Evolutionary conservation across 768 basidiomycete species (phyloP).

Genomic region (Roridomyces roridus): DNA sequence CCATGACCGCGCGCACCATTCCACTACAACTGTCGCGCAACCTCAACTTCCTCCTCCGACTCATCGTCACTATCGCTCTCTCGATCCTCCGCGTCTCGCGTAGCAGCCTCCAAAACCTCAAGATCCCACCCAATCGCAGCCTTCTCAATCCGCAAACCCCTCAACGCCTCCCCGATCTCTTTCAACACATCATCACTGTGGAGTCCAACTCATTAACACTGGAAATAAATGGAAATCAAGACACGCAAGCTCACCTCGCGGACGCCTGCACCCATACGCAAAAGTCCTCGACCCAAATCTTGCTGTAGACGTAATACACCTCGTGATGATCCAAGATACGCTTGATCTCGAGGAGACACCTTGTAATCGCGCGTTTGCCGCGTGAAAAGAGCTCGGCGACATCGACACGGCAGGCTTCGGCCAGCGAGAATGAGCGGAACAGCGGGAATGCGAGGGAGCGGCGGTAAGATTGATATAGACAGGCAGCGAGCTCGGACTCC

Average conservation of each 20-base stretch:
- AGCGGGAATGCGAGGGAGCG: slow-evolving; percentile 80
- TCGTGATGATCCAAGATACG: slow-evolving; percentile 80
- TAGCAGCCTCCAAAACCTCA: slow-evolving; percentile 66
- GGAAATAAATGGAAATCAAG: neutral
- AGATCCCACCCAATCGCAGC: slow-evolving; percentile 71
- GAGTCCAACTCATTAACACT: slow-evolving; percentile 3
- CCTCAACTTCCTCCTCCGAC: slow-evolving; percentile 31
- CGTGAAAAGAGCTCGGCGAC: slow-evolving; percentile 59
- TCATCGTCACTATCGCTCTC: slow-evolving; percentile 79
- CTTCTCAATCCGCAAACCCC: slow-evolving; percentile 54
- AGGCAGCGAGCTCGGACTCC: slow-evolving; percentile 50
- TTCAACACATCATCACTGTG: slow-evolving; percentile 63
- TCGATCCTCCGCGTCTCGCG: slow-evolving; percentile 42
- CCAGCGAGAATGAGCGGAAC: slow-evolving; percentile 77
- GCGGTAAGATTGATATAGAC: slow-evolving; percentile 70
- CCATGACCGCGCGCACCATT: neutral
- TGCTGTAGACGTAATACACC: slow-evolving; percentile 88
- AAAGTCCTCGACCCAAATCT: slow-evolving; percentile 87
- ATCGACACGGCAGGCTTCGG: slow-evolving; percentile 72
- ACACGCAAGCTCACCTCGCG: slow-evolving; percentile 61
- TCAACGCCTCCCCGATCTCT: slow-evolving; percentile 51
- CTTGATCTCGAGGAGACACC: slow-evolving; percentile 77
- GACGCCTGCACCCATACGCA: slow-evolving; percentile 79
- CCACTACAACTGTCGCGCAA: slow-evolving; percentile 17
- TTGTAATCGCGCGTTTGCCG: slow-evolving; percentile 67